Conservation (phyloP, 1,139 yeast genomes). For the Diutina rugosa region DNA sequence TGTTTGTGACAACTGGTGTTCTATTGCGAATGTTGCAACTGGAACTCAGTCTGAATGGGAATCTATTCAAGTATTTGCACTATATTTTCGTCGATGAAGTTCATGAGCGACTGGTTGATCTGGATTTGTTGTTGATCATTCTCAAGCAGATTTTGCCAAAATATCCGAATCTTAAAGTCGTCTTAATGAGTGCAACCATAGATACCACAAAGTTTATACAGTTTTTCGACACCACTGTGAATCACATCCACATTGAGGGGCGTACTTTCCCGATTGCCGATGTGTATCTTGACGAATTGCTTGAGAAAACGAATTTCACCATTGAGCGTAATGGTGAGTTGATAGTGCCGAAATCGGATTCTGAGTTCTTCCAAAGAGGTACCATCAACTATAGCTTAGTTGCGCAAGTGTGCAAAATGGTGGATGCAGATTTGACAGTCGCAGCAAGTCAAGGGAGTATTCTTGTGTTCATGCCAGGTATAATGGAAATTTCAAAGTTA, state of each 20-base stretch:
- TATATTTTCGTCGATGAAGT: constrained; percentile 88
- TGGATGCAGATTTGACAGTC: constrained; percentile 32
- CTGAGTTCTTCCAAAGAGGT: constrained; percentile 50
- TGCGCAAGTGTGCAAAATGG: constrained; percentile 36
- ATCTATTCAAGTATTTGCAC: constrained; percentile 41
- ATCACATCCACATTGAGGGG: constrained; percentile 75
- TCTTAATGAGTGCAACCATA: constrained; percentile 93
- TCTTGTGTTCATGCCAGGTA: constrained; percentile 80
- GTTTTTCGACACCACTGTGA: constrained; percentile 39
- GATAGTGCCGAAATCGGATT: constrained; percentile 46
- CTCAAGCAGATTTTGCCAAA: constrained; percentile 43
- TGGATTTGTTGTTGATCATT: constrained; percentile 72
- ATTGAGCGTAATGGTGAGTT: constrained; percentile 28
- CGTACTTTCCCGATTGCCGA: constrained; percentile 87
- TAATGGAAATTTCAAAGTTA: constrained; percentile 62
- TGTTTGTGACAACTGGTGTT: constrained; percentile 90
- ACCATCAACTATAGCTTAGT: constrained; percentile 65
- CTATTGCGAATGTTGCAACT: constrained; percentile 72
- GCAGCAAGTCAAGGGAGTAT: constrained; percentile 54
- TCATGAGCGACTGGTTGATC: constrained; percentile 87
- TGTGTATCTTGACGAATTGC: constrained; percentile 52
- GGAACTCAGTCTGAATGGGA: constrained; percentile 10
- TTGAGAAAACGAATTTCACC: constrained; percentile 40
- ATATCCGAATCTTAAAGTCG: constrained; percentile 46
- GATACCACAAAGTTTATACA: constrained; percentile 54